These are phyloP conservation scores for Sugiyamaella chiloensis DNA, from an alignment of 805 yeast species.

Conservation along the genomic window DNA sequence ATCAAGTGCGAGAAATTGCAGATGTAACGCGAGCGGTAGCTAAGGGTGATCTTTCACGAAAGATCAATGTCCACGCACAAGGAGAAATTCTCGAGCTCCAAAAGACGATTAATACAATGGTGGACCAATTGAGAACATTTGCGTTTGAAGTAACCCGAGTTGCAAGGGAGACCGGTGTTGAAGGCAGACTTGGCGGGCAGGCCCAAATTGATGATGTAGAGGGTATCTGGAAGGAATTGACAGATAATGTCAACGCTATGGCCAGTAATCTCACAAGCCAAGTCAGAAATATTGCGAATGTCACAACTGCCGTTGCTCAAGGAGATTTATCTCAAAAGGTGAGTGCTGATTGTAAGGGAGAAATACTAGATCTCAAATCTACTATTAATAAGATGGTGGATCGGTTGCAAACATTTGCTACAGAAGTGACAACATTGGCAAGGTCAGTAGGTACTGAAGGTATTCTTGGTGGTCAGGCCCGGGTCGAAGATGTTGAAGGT, in stretches of 20 bases:
- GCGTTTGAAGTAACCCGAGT: slow-evolving; percentile 85
- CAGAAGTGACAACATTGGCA: slow-evolving; percentile 82
- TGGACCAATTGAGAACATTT: slow-evolving; percentile 76
- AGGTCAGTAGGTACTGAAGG: slow-evolving; percentile 89
- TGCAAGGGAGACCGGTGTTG: slow-evolving; percentile 86
- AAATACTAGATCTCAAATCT: slow-evolving; percentile 72
- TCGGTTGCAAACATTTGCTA: slow-evolving; percentile 74
- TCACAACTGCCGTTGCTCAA: slow-evolving; percentile 82
- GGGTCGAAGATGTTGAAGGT: slow-evolving; percentile 76
- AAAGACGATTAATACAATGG: slow-evolving; percentile 85
- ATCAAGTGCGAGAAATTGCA: slow-evolving; percentile 86
- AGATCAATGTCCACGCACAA: slow-evolving; percentile 86
- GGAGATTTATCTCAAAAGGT: slow-evolving; percentile 80
- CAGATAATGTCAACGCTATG: slow-evolving; percentile 86
- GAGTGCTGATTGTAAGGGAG: slow-evolving; percentile 82
- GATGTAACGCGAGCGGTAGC: slow-evolving; percentile 90
- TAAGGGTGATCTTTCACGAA: slow-evolving; percentile 75
- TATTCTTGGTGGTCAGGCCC: slow-evolving; percentile 83
- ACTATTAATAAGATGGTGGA: slow-evolving; percentile 89
- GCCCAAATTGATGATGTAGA: slow-evolving; percentile 75
- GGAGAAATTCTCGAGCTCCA: slow-evolving; percentile 85
- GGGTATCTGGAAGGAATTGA: slow-evolving; percentile 84
- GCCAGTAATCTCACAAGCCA: slow-evolving; percentile 84
- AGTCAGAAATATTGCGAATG: slow-evolving; percentile 83
- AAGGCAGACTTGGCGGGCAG: slow-evolving; percentile 86